phyloP scores from a whole-genome alignment of 1,284 basidiomycete species.

The Anthracocystis panici-leucophaei region DNA sequence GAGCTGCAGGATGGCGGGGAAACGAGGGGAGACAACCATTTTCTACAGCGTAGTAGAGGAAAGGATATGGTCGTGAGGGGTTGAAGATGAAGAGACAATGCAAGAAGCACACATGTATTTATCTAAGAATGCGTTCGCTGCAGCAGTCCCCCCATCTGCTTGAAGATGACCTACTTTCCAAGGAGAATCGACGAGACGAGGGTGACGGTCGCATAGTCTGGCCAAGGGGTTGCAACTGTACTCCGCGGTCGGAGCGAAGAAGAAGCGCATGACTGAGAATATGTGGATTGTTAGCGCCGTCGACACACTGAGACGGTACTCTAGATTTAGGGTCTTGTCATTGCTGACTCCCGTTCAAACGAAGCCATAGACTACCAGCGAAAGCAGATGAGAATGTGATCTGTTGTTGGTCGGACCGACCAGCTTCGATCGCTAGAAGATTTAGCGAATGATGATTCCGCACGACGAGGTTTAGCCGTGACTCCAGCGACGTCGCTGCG shows the following conservation, averaged over 20 bases:
- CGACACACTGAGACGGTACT: not conserved
- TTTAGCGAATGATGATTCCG: not conserved
- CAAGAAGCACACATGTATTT: not conserved
- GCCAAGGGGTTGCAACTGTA: no score
- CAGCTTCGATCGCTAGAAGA: not conserved
- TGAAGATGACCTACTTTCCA: not conserved
- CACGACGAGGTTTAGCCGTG: not conserved
- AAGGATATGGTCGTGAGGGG: not conserved
- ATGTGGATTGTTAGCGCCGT: not conserved
- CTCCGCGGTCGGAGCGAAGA: no score
- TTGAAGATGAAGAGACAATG: not conserved
- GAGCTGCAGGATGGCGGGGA: slow-evolving; percentile 10
- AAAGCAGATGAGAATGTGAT: not conserved
- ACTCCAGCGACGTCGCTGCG: not conserved
- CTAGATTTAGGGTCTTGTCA: not conserved
- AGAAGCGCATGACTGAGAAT: not conserved
- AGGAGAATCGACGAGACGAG: no score
- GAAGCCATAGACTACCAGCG: not conserved
- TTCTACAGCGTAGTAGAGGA: not conserved
- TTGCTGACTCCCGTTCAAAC: not conserved
- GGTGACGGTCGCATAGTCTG: no score
- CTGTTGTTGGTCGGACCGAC: not conserved
- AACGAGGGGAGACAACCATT: slow-evolving; percentile 11
- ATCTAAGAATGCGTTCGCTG: not conserved
- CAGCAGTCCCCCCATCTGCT: not conserved